Evolutionary conservation across 176 grass and related monocot species (phyloP).

Genomic region (Rhipidocladum racemiflorum): DNA sequence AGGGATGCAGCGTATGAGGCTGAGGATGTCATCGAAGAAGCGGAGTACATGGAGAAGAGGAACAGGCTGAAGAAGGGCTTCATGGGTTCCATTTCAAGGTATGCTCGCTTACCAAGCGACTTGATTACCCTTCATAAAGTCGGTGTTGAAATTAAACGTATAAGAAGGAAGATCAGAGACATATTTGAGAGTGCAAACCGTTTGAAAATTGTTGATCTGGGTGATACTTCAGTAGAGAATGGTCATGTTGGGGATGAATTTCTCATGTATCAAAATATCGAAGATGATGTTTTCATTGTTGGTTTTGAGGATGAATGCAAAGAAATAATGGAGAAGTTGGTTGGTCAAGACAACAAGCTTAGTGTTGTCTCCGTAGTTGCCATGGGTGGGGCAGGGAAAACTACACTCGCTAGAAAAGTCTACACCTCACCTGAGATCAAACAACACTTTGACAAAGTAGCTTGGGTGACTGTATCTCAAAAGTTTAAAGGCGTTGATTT

Average conservation of each 20-base stretch:
- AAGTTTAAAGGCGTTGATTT: no score
- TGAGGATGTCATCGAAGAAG: slow-evolving; percentile 15
- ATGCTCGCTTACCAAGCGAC: not conserved
- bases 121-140: not conserved
- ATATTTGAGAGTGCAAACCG: no score
- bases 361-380: no score
- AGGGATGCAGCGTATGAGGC: not conserved
- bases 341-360: no score
- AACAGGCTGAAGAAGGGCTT: not conserved
- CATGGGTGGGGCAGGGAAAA: no score
- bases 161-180: not conserved
- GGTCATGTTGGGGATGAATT: no score
- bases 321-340: no score
- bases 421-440: not conserved
- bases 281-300: not conserved
- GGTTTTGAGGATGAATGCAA: not conserved
- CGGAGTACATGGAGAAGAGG: not conserved
- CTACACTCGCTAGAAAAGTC: not conserved
- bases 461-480: no score
- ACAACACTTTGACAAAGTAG: not conserved
- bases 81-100: slow-evolving; percentile 1
- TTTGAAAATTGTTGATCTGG: not conserved
- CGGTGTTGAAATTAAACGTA: not conserved
- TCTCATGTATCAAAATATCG: not conserved
- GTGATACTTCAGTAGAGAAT: no score